Conservation (phyloP, 2,329 filamentous ascomycete genomes). For the Aspergillus quadrilineatus region DNA sequence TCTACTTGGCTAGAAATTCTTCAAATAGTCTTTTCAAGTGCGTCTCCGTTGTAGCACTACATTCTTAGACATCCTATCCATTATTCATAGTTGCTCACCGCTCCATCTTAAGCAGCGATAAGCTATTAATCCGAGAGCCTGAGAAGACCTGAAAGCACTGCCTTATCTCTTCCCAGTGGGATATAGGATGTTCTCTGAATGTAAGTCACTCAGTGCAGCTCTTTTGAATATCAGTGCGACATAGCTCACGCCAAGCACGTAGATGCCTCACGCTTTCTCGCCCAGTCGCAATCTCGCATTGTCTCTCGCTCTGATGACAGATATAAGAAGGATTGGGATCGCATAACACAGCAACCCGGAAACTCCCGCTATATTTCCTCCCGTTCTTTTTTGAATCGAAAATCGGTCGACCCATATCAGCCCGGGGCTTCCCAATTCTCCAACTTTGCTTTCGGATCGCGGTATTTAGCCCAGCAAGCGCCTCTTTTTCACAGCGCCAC, state of each 20-base stretch:
- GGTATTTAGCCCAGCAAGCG: slow-evolving; percentile 73
- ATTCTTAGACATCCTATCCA: neutral
- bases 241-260: slow-evolving; percentile 4
- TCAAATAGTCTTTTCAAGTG: neutral
- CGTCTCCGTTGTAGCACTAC: neutral
- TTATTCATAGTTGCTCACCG: slow-evolving; percentile 6
- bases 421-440: slow-evolving; percentile 68
- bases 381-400: slow-evolving; percentile 52
- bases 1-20: neutral
- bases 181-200: slow-evolving; percentile 77
- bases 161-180: neutral
- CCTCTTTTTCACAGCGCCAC: slow-evolving; percentile 92
- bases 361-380: slow-evolving; percentile 50
- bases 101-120: slow-evolving; percentile 6
- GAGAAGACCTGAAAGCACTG: neutral
- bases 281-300: slow-evolving; percentile 90
- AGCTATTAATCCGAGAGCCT: slow-evolving; percentile 3
- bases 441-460: slow-evolving; percentile 75
- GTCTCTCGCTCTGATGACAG: slow-evolving; percentile 64
- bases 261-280: slow-evolving; percentile 94
- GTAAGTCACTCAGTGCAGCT: slow-evolving; percentile 53
- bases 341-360: slow-evolving; percentile 46
- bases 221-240: neutral
- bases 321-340: slow-evolving; percentile 50
- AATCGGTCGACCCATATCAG: slow-evolving; percentile 75